Percentiles rank a stretch among this genome's conserved stretches.
Evolutionary conservation across 148 eudicot species (phyloP).

Genomic region (Dianthus caryophyllus): DNA sequence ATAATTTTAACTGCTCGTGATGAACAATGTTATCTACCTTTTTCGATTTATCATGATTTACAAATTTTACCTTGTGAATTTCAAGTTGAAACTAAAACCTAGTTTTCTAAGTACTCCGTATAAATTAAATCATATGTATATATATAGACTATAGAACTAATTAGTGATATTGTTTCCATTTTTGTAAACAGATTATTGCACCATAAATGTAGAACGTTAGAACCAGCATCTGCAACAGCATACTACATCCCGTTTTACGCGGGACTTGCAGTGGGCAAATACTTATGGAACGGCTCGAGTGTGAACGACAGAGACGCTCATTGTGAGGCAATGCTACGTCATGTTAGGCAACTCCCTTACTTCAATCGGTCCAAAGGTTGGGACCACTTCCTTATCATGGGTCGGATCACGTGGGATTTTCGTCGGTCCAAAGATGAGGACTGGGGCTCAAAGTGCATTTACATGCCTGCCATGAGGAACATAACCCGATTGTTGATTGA

Average conservation of each 20-base stretch:
- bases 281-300: conserved; percentile 33
- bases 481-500: conserved; percentile 51
- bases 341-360: conserved; percentile 25
- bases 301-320: conserved; percentile 31
- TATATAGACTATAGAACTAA: background rate
- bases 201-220: conserved; percentile 47
- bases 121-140: no score
- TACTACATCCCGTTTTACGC: conserved; percentile 82
- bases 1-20: no score
- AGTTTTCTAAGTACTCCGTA: no score
- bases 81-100: no score
- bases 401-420: conserved; percentile 81
- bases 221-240: conserved; percentile 58
- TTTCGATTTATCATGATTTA: no score
- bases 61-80: no score
- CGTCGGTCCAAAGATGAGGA: conserved; percentile 46
- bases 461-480: conserved; percentile 51
- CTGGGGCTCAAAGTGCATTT: conserved; percentile 64
- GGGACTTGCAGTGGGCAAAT: conserved; percentile 59
- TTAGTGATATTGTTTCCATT: background rate
- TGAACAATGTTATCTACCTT: no score
- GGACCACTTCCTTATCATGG: conserved; percentile 71
- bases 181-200: conserved; percentile 30
- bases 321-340: conserved; percentile 38
- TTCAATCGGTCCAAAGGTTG: conserved; percentile 29